These are phyloP conservation scores for Phytopythium helicoides DNA, from an alignment of 352 stramenopile genomes.

Conservation along the genomic window DNA sequence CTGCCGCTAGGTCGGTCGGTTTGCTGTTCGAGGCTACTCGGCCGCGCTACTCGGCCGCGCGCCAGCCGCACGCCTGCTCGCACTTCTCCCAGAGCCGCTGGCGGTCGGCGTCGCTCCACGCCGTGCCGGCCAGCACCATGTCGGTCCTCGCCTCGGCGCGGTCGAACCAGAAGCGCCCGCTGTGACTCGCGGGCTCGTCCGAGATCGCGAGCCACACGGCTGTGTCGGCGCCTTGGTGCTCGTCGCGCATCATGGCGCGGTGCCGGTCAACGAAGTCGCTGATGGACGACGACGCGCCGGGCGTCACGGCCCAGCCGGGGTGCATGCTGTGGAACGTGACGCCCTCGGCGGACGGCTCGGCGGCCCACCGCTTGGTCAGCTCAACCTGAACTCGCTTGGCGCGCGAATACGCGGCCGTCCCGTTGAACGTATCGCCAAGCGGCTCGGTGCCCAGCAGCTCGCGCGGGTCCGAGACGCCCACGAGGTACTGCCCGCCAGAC, in stretches of 20 bases:
- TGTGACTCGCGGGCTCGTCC: conserved; percentile 26
- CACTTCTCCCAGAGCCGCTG: conserved; percentile 33
- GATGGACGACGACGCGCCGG: conserved; percentile 32
- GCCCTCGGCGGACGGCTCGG: conserved; percentile 20
- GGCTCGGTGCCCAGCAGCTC: conserved; percentile 25
- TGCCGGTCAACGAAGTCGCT: conserved; percentile 36
- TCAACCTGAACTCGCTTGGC: conserved; percentile 53
- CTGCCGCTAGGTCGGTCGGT: no score
- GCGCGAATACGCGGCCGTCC: conserved; percentile 33
- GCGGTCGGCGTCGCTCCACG: conserved; percentile 36
- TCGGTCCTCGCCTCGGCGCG: conserved; percentile 36
- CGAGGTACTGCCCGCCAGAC: conserved; percentile 44
- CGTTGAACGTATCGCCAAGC: conserved; percentile 24
- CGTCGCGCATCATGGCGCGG: conserved; percentile 43
- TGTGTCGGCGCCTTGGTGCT: conserved; percentile 41
- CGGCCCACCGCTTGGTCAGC: conserved; percentile 42
- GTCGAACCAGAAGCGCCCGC: conserved; percentile 49
- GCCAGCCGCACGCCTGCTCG: conserved; percentile 30
- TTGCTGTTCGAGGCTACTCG: no score
- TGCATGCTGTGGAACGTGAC: conserved; percentile 56
- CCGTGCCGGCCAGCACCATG: conserved; percentile 37
- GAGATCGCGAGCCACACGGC: conserved; percentile 49
- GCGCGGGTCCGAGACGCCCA: conserved; percentile 20
- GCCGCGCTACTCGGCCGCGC: not conserved
- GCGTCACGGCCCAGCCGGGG: conserved; percentile 45